Evolutionary conservation across 805 yeast species (phyloP), one percentile per base, ranked within the genome.

Genomic region (Candida boidinii): DNA sequence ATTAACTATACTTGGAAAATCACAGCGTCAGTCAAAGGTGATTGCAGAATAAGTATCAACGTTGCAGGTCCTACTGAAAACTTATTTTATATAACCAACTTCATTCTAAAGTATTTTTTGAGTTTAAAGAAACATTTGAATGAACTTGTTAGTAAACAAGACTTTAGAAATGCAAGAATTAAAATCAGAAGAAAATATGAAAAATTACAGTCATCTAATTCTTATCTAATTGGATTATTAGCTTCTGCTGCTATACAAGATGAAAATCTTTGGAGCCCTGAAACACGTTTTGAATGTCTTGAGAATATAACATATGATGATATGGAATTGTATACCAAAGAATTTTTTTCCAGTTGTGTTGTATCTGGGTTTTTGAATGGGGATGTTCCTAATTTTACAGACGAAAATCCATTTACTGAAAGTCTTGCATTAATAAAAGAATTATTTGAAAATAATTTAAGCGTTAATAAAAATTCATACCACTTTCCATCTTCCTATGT

Each of bases 1-100:
- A 37, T 76, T 8, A 75, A 77, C 2, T 76, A 66, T 44, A 48
- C 68, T 1, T 80, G 80, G 71, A 76, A 71, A 14, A 39, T 80
- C 0, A 58, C 53, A 23, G 70, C 85, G 0, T 72, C 79, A 4
- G 38, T 60, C 11, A 70, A 69, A 40, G 78, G 82, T 4, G 73
- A 67, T 32, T 63, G 67, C 1, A 68, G 78, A 6, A 46, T 81
- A 6, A 52, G 67, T 0, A 43, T 80, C n/a, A 68, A 67, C 4
- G 48, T 76, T 1, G 55, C 68, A 18, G 90, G 92, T 0, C 67
- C 68, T n/a, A 44, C 50, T 0, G 52, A 53, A 19, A 68, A 72
- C 2, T 53, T 70, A 4, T 32, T 38, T 3, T 37, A 39, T 3
- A 50, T 75, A 3, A 34, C 73, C 4, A 34, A 42, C 4, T 35